Percentiles rank a stretch among this genome's conserved stretches.
phyloP scores from a whole-genome alignment of 768 basidiomycete species.

The Hysterangium stoloniferum region DNA sequence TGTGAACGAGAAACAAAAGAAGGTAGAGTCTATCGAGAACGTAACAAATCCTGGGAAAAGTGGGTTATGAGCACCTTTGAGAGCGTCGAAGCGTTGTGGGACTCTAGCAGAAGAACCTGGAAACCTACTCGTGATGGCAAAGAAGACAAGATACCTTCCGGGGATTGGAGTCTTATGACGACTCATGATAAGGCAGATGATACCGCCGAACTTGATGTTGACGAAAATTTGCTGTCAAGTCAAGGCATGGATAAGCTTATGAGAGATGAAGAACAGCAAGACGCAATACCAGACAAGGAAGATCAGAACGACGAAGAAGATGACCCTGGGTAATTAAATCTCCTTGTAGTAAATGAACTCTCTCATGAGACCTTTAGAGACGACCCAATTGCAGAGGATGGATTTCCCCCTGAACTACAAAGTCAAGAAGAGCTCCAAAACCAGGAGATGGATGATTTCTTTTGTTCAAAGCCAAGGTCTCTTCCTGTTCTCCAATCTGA shows the following conservation, averaged over 20 bases:
- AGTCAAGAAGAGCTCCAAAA: too few species aligned
- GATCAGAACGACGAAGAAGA: constrained; percentile 24
- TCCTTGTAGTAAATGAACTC: neutral
- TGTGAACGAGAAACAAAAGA: constrained; percentile 41
- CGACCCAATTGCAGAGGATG: neutral
- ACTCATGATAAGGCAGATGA: constrained; percentile 15
- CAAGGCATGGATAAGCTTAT: constrained; percentile 38
- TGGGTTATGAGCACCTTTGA: constrained; percentile 86
- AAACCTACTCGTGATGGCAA: constrained; percentile 33
- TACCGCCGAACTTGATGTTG: constrained; percentile 33
- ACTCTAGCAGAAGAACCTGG: constrained; percentile 51
- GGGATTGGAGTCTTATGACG: constrained; percentile 14
- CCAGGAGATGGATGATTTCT: too few species aligned
- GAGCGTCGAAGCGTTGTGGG: constrained; percentile 85
- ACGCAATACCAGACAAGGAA: constrained; percentile 26
- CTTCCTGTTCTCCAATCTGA: too few species aligned
- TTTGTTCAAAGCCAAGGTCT: too few species aligned
- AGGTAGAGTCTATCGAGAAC: constrained; percentile 19
- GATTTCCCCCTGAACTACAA: neutral
- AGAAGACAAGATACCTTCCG: constrained; percentile 15
- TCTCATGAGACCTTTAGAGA: neutral
- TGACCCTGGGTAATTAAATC: neutral
- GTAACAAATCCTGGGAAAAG: constrained; percentile 48
- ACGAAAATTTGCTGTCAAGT: constrained; percentile 42
- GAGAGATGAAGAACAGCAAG: constrained; percentile 25